phyloP scores from a whole-genome alignment of 2,329 filamentous ascomycete genomes.

The Microthyrium microscopicum region DNA sequence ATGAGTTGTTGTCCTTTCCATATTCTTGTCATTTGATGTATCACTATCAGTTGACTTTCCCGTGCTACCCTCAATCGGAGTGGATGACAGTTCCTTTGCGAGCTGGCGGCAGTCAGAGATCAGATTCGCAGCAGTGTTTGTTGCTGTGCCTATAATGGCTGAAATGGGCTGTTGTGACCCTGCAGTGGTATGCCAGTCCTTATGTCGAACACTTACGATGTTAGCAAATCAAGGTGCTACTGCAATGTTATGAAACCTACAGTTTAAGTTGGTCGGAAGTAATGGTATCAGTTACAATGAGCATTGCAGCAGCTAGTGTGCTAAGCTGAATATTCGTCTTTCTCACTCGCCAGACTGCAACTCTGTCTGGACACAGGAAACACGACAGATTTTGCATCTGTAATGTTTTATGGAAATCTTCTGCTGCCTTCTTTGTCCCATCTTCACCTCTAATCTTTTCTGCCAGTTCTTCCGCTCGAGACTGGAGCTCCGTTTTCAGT shows the following conservation, averaged over 20 bases:
- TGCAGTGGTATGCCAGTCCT: background rate
- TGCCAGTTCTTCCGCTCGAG: slow-evolving; percentile 20
- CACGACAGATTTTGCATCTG: slow-evolving; percentile 22
- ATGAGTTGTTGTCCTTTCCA: background rate
- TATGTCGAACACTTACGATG: background rate
- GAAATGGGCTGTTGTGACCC: background rate
- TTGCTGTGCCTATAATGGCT: slow-evolving; percentile 1
- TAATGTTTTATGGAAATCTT: slow-evolving; percentile 21
- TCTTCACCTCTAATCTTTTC: slow-evolving; percentile 21
- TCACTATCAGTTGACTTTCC: background rate
- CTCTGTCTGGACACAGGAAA: slow-evolving; percentile 15
- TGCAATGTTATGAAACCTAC: slow-evolving; percentile 12
- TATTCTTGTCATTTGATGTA: no score
- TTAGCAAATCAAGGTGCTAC: background rate
- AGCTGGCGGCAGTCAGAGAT: background rate
- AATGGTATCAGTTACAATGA: slow-evolving; percentile 20
- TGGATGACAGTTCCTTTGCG: background rate
- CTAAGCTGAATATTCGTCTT: slow-evolving; percentile 21
- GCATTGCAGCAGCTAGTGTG: slow-evolving; percentile 20
- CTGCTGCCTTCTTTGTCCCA: slow-evolving; percentile 21
- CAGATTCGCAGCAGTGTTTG: background rate
- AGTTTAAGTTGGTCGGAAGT: slow-evolving; percentile 21
- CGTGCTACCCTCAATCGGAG: background rate
- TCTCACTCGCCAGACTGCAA: slow-evolving; percentile 23
- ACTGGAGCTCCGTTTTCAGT: slow-evolving; percentile 20